Evolutionary conservation across 2,329 filamentous ascomycete genomes (phyloP).

Genomic region (Cercospora sojina): DNA sequence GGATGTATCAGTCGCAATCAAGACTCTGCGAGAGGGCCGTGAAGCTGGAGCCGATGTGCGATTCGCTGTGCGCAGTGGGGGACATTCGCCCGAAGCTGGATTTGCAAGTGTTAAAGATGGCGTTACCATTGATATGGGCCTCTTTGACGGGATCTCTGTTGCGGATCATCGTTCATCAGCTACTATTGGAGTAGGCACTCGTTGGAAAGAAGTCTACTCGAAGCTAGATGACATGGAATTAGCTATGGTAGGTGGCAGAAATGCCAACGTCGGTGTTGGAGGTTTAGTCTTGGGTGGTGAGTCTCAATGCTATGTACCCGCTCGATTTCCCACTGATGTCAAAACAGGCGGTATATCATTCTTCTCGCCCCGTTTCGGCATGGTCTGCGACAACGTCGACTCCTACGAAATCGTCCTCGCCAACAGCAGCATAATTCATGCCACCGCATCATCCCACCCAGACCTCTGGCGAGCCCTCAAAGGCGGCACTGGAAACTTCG

Average conservation of each 20-base stretch:
- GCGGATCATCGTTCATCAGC: slow-evolving; percentile 40
- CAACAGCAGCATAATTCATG: slow-evolving; percentile 25
- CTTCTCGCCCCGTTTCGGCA: slow-evolving; percentile 24
- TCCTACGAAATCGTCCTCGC: slow-evolving; percentile 31
- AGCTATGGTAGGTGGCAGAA: slow-evolving; percentile 46
- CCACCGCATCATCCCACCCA: slow-evolving; percentile 18
- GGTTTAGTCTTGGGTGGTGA: slow-evolving; percentile 9
- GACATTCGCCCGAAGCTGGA: slow-evolving; percentile 12
- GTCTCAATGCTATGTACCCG: background rate
- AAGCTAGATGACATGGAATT: slow-evolving; percentile 42
- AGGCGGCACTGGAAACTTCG: slow-evolving; percentile 28
- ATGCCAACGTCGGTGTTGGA: slow-evolving; percentile 18
- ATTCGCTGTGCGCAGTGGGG: slow-evolving; percentile 2
- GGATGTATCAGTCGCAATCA: slow-evolving; percentile 16
- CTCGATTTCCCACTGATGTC: background rate
- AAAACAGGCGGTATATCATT: background rate
- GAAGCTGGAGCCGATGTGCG: background rate
- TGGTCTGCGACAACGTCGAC: slow-evolving; percentile 31
- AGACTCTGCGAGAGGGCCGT: background rate
- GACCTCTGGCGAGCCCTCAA: slow-evolving; percentile 29
- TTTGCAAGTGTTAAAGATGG: slow-evolving; percentile 25
- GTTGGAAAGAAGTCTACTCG: slow-evolving; percentile 48
- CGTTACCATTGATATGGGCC: slow-evolving; percentile 48
- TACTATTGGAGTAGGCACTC: slow-evolving; percentile 48
- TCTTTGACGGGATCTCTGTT: slow-evolving; percentile 42